Evolutionary conservation across 305 asterid genomes (phyloP).

Genomic region (Fraxinus baroniana): DNA sequence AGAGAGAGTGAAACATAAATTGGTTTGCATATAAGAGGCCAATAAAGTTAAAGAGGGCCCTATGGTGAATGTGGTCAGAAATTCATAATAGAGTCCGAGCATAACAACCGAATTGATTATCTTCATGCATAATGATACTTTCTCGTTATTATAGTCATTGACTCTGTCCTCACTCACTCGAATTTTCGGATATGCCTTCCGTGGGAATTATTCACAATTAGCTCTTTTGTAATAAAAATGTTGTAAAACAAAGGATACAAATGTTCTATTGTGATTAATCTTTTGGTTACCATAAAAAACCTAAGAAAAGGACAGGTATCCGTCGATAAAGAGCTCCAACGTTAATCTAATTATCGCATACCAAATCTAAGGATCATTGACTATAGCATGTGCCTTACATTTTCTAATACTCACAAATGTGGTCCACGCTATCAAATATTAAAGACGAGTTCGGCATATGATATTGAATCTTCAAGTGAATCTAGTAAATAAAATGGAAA

Average conservation of each 20-base stretch:
- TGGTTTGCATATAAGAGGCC: not conserved
- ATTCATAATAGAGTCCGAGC: too few species aligned
- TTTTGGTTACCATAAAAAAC: not conserved
- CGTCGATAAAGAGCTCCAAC: not conserved
- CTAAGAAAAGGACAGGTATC: not conserved
- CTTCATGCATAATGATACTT: too few species aligned
- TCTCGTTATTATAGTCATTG: too few species aligned
- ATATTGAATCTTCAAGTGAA: not conserved
- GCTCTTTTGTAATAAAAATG: not conserved
- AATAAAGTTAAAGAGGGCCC: conserved; percentile 1
- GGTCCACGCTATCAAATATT: not conserved
- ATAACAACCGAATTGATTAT: too few species aligned
- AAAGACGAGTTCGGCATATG: not conserved
- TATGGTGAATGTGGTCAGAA: too few species aligned
- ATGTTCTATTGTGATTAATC: not conserved
- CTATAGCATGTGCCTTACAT: not conserved
- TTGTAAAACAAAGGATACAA: not conserved
- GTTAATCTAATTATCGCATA: not conserved
- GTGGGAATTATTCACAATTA: too few species aligned
- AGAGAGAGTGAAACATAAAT: not conserved
- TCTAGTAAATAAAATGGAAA: not conserved
- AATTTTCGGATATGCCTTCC: too few species aligned
- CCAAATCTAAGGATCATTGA: not conserved
- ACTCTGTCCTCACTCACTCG: too few species aligned
- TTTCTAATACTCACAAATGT: not conserved